A percentile compares a stretch with the other conserved stretches of the same genome.
phyloP scores from a whole-genome alignment of 148 eudicot genomes.

The Linanthus parryae region DNA sequence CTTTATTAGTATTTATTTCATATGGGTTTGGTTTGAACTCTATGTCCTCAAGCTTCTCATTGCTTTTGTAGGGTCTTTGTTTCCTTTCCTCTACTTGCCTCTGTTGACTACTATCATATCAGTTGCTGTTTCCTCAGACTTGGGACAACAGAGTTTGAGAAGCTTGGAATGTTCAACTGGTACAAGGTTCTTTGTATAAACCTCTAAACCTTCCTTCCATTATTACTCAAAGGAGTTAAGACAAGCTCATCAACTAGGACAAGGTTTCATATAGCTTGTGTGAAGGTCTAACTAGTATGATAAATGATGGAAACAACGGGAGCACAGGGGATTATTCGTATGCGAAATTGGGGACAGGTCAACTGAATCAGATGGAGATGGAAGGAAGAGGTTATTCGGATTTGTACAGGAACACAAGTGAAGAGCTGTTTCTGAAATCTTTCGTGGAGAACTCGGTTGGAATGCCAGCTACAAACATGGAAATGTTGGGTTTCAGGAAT shows the following conservation, averaged over 20 bases:
- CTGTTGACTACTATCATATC: too few relatives aligned
- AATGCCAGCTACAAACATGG: constrained; percentile 33
- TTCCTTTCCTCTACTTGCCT: too few relatives aligned
- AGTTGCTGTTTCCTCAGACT: too few relatives aligned
- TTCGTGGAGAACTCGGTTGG: constrained; percentile 36
- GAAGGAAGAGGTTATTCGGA: constrained; percentile 32
- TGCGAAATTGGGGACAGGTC: constrained; percentile 2
- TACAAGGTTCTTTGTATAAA: too few relatives aligned
- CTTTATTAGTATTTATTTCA: not conserved
- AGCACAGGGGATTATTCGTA: constrained; percentile 3
- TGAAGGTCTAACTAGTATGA: not conserved
- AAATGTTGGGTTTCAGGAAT: constrained; percentile 41
- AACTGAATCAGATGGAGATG: constrained; percentile 13
- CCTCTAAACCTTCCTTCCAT: too few relatives aligned
- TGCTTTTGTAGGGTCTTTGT: constrained; percentile 5
- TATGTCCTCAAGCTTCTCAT: constrained; percentile 1
- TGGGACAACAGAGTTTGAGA: too few relatives aligned
- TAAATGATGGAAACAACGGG: constrained; percentile 11
- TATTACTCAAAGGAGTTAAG: too few relatives aligned
- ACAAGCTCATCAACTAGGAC: not conserved
- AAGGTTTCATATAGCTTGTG: not conserved
- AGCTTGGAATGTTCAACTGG: too few relatives aligned
- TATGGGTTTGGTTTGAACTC: constrained; percentile 3
- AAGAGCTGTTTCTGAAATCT: constrained; percentile 37
- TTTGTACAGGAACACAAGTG: constrained; percentile 34